Base-by-base conservation (phyloP, 2,329 filamentous ascomycete genomes). In the Fusarium protoensiforme region DNA sequence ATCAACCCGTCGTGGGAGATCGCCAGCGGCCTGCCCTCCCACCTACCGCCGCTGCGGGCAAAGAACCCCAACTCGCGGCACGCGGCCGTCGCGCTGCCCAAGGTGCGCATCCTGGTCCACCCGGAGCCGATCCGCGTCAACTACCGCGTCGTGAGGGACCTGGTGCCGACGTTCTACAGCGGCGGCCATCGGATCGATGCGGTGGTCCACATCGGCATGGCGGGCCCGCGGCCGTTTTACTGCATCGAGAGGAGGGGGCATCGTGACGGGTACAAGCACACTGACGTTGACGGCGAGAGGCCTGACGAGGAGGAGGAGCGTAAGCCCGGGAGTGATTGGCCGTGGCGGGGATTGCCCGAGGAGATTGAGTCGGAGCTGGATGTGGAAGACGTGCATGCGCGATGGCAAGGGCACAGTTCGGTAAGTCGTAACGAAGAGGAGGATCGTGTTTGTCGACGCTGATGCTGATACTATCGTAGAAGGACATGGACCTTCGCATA, bases 1-100 rank as follows among this genome's bases (percentile, higher is more conserved):
- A 84, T 92, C 68, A 97, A 97, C 79, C 94, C 94, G 10, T 94
- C 94, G 4, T 95, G 90, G 88, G 89, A 95, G 79, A 95, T 97
- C 78, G 91, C 92, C 57, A 87, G 86, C 29, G 85, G 84, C 22
- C 89, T 97, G n/a, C 92, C 94, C 5, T 81, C 87, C 3, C 87
- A 89, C 74, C 87, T 95, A 7, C 88, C 90, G 3, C 83, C 86
- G 1, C 80, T 85, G 16, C 82, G 84, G 59, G 80, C 81, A 72
- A 88, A 87, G 77, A 81, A 83, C 71, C 75, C 78, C 64, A 71
- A 77, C 59, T 77, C 78, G 33, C 75, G 79, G 53, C 56, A 73
- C 64, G 78, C 74, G 24, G 78, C 74, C 31, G 67, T 58, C 64
- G 75, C 81, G 61, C 76, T 85, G 68, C 80, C 80, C 13, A 84